These are phyloP conservation scores for Cryphonectria naterciae DNA, from an alignment of 2,329 filamentous ascomycete species.

Conservation along the genomic window DNA sequence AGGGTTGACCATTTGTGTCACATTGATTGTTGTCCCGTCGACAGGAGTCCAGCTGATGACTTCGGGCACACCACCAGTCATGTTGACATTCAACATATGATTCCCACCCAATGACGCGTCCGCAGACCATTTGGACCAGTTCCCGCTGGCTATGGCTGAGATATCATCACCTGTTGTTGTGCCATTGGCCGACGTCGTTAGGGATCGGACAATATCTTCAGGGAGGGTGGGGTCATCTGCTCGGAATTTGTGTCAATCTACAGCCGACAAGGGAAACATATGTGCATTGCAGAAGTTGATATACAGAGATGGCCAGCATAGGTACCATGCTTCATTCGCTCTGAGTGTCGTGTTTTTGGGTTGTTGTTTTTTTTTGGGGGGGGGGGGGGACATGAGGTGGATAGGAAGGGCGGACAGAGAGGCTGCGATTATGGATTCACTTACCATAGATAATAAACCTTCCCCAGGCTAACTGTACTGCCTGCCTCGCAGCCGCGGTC, in stretches of 20 bases:
- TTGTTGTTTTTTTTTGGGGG: no score
- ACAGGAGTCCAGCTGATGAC: conserved; percentile 14
- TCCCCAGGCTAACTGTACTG: conserved; percentile 38
- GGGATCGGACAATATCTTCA: background rate
- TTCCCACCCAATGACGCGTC: background rate
- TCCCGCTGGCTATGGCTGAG: conserved; percentile 13
- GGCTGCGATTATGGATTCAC: background rate
- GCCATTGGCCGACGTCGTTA: conserved; percentile 6
- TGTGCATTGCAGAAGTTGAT: background rate
- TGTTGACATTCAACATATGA: conserved; percentile 33
- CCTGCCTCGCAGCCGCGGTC: conserved; percentile 33
- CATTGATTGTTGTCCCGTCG: conserved; percentile 37
- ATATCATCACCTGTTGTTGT: conserved; percentile 22
- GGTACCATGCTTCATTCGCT: background rate
- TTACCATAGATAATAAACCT: conserved; percentile 44
- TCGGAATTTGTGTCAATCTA: background rate
- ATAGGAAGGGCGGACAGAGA: background rate
- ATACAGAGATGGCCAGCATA: background rate
- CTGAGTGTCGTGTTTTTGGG: background rate
- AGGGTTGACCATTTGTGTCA: conserved; percentile 16
- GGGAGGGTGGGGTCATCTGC: conserved; percentile 40
- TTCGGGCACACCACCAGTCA: conserved; percentile 30
- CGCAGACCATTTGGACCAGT: conserved; percentile 27
- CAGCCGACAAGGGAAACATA: background rate
- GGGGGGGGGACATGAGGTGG: no score